phyloP scores from a whole-genome alignment of 371 early-diverging fungal genomes.

The Blakeslea trispora region DNA sequence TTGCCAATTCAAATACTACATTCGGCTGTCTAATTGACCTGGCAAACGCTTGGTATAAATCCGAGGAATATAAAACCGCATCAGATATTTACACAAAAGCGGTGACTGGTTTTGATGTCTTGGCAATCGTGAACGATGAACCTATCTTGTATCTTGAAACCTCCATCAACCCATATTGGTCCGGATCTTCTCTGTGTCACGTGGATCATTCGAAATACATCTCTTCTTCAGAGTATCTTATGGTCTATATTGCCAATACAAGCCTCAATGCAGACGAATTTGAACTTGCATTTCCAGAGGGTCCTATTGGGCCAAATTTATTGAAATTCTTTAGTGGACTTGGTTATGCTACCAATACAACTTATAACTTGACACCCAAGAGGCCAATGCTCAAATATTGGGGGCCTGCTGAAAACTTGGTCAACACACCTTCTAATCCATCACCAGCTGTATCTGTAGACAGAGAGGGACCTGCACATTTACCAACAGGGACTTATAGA shows the following conservation, averaged over 20 bases:
- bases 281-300: slow-evolving; percentile 18
- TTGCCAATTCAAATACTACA: slow-evolving; percentile 30
- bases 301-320: slow-evolving; percentile 51
- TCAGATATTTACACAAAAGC: slow-evolving; percentile 23
- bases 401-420: slow-evolving; percentile 29
- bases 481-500: slow-evolving; percentile 2
- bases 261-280: slow-evolving; percentile 21
- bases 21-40: slow-evolving; percentile 34
- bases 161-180: slow-evolving; percentile 33
- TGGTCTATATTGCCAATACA: slow-evolving; percentile 36
- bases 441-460: slow-evolving; percentile 25
- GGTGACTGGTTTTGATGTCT: slow-evolving; percentile 14
- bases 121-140: slow-evolving; percentile 18
- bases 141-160: slow-evolving; percentile 34
- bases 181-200: slow-evolving; percentile 48
- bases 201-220: slow-evolving; percentile 32
- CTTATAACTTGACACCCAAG: slow-evolving; percentile 4
- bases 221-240: slow-evolving; percentile 37
- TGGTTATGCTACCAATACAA: slow-evolving; percentile 38
- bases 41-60: slow-evolving; percentile 38
- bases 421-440: slow-evolving; percentile 32
- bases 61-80: slow-evolving; percentile 11
- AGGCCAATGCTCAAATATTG: slow-evolving; percentile 33
- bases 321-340: slow-evolving; percentile 33
- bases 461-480: slow-evolving; percentile 31